Evolutionary conservation across 2,329 filamentous ascomycete species (phyloP), one percentile per base, ranked within the genome.

Genomic region (Phaeophleospora eucalypticola): DNA sequence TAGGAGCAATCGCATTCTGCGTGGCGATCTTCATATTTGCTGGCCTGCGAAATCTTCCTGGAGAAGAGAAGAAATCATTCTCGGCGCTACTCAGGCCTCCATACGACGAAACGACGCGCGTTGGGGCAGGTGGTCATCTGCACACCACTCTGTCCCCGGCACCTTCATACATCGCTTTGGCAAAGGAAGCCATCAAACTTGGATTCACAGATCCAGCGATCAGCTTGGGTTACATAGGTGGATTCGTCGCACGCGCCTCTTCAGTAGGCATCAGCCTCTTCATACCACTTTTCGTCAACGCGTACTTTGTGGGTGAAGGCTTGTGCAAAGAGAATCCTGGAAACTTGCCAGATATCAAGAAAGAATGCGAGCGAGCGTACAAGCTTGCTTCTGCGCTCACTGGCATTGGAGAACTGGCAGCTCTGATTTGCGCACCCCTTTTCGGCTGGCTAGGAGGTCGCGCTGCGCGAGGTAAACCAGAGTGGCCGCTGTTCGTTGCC

Each of bases 181-280:
- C 75, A 37, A 58, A 62, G 19, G 62, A 69, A 19, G 68, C 72
- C 32, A 44, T 75, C 8, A 58, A 62, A 4, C 77, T 95, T 9
- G 90, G 86, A 12, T 81, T 89, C 58, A 81, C 74, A 7, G 87
- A 94, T 63, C 76, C 82, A 8, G 80, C 86, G 57, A 95, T 98
- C 52, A 84, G 82, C 15, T 77, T 97, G 0, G 91, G 87, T 20
- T 98, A 97, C 62, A 72, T 97, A 0, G 93, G 91, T 52, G 93
- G 93, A 1, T 96, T 97, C 60, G 91, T 98, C 2, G 91, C 90
- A 8, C 83, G 93, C 46, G 90, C 93, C 6, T 96, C 90, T 0
- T 95, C 89, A 0, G 93, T 98, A 4, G 91, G 87, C 43, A 95
- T 98, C 55, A 94, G 89, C 0, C 79, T 97, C 4, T 98, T 97